A percentile compares a stretch with the other conserved stretches of the same genome.
Evolutionary conservation across 2,329 filamentous ascomycete genomes (phyloP).

Genomic region (Sclerotinia minor): DNA sequence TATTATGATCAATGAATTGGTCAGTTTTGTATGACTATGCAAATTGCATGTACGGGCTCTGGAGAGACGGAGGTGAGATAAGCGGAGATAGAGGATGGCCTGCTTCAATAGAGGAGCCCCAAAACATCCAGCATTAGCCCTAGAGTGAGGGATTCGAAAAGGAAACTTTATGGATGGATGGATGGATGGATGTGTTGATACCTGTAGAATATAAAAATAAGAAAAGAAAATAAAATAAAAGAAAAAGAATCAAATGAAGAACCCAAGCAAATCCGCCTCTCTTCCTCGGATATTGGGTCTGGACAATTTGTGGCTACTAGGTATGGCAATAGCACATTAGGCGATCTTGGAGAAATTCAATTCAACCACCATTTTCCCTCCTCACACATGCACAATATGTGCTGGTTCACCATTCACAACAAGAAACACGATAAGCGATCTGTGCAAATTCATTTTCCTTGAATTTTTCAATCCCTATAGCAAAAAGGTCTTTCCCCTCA

Average conservation of each 20-base stretch:
- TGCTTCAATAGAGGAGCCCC: not conserved
- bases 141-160: constrained; percentile 6
- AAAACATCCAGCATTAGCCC: not conserved
- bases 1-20: constrained; percentile 18
- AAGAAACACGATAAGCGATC: not conserved
- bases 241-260: constrained; percentile 14
- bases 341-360: no score
- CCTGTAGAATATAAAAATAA: constrained; percentile 38
- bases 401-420: not conserved
- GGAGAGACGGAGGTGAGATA: not conserved
- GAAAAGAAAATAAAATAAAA: constrained; percentile 19
- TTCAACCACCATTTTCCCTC: no score
- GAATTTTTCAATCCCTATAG: not conserved
- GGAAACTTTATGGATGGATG: constrained; percentile 33
- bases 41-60: constrained; percentile 25
- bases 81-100: not conserved
- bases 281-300: not conserved
- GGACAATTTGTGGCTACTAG: no score
- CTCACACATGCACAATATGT: not conserved
- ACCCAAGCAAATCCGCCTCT: constrained; percentile 33
- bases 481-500: no score
- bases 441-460: not conserved
- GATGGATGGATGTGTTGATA: constrained; percentile 37
- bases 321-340: no score
- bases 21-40: constrained; percentile 33